Evolutionary conservation across 1,139 yeast genomes (phyloP).

Genomic region (Taphrina deformans): DNA sequence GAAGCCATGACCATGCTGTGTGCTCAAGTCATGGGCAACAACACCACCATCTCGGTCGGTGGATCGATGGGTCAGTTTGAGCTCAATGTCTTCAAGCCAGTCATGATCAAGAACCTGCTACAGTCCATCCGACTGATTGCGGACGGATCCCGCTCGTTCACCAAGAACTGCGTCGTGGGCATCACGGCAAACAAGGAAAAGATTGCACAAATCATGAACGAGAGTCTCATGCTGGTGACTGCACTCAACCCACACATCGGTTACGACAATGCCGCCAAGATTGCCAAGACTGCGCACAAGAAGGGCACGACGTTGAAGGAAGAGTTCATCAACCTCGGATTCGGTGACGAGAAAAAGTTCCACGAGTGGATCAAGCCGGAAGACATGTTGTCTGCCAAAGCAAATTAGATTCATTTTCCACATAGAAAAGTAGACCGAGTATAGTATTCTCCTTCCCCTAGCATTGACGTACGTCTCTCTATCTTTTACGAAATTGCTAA

Average conservation of each 20-base stretch:
- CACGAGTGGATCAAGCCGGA: constrained; percentile 98
- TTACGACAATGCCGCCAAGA: constrained; percentile 94
- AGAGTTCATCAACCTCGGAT: constrained; percentile 87
- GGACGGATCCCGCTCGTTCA: constrained; percentile 86
- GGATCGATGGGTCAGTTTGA: constrained; percentile 99
- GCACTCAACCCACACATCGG: constrained; percentile 99
- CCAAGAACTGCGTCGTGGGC: constrained; percentile 92
- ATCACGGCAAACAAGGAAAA: constrained; percentile 84
- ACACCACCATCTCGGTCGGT: constrained; percentile 89
- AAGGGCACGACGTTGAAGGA: constrained; percentile 94
- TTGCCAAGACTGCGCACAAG: constrained; percentile 97
- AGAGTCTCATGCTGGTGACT: constrained; percentile 95
- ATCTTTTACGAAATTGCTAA: not conserved
- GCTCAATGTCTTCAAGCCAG: constrained; percentile 96
- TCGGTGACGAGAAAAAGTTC: constrained; percentile 73
- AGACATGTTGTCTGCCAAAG: constrained; percentile 62
- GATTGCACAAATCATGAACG: constrained; percentile 82
- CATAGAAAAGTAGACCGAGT: not conserved
- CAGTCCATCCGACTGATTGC: constrained; percentile 83
- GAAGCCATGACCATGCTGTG: constrained; percentile 99
- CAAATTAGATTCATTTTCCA: not conserved
- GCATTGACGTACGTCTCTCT: not conserved
- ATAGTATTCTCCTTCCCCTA: too few species aligned
- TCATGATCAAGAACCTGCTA: constrained; percentile 84
- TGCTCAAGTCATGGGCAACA: constrained; percentile 96